These are phyloP conservation scores for Lagerstroemia speciosa DNA, from an alignment of 345 rosid species.

Conservation along the genomic window DNA sequence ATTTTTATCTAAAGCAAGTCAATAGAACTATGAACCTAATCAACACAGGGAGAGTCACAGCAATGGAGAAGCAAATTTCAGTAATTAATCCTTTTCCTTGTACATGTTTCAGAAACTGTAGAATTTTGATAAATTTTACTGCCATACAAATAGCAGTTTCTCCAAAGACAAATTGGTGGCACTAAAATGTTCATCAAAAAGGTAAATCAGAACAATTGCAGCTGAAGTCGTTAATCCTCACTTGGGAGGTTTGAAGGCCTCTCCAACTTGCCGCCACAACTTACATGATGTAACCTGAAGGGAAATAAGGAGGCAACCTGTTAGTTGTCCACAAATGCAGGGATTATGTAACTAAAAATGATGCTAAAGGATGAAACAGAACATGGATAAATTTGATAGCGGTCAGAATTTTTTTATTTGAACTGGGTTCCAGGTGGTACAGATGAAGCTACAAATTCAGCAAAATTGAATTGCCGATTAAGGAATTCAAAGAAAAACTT, in stretches of 20 bases:
- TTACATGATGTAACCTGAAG: conserved; percentile 57
- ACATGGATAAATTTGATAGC: no score
- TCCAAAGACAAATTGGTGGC: not conserved
- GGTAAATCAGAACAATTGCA: not conserved
- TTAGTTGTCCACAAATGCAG: not conserved
- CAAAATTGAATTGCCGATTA: no score
- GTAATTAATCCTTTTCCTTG: not conserved
- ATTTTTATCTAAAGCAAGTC: not conserved
- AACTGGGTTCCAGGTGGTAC: no score
- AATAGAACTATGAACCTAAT: not conserved
- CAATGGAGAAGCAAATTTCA: not conserved
- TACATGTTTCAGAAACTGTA: not conserved
- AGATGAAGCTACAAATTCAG: no score
- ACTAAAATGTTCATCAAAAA: not conserved
- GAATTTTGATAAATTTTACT: not conserved
- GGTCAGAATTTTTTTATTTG: no score
- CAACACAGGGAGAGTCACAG: not conserved
- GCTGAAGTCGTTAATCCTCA: conserved; percentile 22
- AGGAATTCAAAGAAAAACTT: no score
- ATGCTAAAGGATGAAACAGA: no score
- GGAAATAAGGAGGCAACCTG: not conserved
- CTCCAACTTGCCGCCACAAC: conserved; percentile 80
- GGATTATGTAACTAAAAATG: no score
- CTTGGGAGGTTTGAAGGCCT: conserved; percentile 78
- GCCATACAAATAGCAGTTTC: not conserved